Conservation (phyloP, 352 stramenopile species). For the Phytophthora cactorum region DNA sequence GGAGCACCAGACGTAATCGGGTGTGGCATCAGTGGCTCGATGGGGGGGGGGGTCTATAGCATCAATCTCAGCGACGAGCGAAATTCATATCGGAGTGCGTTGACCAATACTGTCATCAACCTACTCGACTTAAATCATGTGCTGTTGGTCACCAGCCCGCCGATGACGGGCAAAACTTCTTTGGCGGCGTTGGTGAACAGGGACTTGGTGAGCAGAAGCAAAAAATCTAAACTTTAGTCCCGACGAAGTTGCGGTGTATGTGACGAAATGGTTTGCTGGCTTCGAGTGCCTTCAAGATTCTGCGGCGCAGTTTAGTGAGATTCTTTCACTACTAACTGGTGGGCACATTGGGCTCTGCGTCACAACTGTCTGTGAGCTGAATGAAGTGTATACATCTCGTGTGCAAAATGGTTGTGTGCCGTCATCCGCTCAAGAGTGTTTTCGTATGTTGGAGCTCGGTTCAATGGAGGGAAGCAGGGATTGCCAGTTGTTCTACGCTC, state of each 20-base stretch:
- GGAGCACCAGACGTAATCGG: background rate
- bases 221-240: background rate
- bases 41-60: background rate
- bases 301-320: background rate
- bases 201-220: conserved; percentile 4
- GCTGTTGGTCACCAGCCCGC: conserved; percentile 1
- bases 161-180: conserved; percentile 16
- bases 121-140: background rate
- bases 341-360: too few species aligned
- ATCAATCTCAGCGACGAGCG: background rate
- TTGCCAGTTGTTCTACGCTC: background rate
- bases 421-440: background rate
- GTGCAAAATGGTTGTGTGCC: background rate
- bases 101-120: background rate
- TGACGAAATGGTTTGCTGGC: background rate
- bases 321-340: too few species aligned
- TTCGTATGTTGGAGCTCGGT: background rate
- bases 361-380: background rate
- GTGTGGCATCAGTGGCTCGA: background rate
- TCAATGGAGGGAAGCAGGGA: background rate
- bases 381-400: background rate
- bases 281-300: background rate
- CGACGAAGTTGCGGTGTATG: background rate
- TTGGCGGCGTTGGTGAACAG: conserved; percentile 6
- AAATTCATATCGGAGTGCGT: background rate